Conservation (phyloP, 495 filamentous ascomycete genomes). For the Daldinia caldariorum region DNA sequence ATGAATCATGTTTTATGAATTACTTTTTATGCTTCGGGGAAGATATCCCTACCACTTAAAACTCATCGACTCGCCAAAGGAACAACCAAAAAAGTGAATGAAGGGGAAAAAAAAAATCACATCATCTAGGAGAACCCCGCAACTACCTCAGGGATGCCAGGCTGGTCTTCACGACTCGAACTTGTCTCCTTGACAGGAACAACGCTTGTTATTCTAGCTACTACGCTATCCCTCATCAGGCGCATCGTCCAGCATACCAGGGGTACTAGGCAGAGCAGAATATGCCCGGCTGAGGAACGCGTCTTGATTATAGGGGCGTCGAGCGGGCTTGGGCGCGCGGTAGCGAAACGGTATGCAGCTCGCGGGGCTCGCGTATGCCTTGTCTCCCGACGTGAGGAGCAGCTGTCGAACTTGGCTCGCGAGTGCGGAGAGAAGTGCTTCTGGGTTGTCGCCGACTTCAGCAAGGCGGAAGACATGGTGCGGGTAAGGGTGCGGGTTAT, state of each 20-base stretch:
- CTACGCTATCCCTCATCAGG: slow-evolving; percentile 16
- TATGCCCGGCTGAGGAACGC: slow-evolving; percentile 37
- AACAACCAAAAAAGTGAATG: too few species aligned
- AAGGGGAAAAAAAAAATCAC: too few species aligned
- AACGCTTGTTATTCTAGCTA: slow-evolving; percentile 2
- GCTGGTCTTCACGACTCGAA: slow-evolving; percentile 7
- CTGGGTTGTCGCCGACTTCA: slow-evolving; percentile 43
- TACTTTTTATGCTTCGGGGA: too few species aligned
- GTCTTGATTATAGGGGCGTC: slow-evolving; percentile 48
- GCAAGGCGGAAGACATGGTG: slow-evolving; percentile 39
- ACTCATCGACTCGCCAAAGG: too few species aligned
- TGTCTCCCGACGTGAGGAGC: slow-evolving; percentile 42
- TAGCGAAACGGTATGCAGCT: slow-evolving; percentile 39
- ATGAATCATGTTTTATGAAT: too few species aligned
- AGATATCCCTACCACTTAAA: too few species aligned
- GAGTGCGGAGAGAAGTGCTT: slow-evolving; percentile 45
- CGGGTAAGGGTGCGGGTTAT: slow-evolving; percentile 35
- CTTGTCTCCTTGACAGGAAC: not conserved
- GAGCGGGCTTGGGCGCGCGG: slow-evolving; percentile 44
- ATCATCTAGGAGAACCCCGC: too few species aligned
- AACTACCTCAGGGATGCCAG: slow-evolving; percentile 7
- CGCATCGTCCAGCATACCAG: not conserved
- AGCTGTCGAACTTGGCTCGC: slow-evolving; percentile 28
- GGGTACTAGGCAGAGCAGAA: slow-evolving; percentile 12
- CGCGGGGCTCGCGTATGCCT: slow-evolving; percentile 44